These are phyloP conservation scores for Nasturtium officinale DNA, from an alignment of 345 rosid genomes.

Conservation along the genomic window DNA sequence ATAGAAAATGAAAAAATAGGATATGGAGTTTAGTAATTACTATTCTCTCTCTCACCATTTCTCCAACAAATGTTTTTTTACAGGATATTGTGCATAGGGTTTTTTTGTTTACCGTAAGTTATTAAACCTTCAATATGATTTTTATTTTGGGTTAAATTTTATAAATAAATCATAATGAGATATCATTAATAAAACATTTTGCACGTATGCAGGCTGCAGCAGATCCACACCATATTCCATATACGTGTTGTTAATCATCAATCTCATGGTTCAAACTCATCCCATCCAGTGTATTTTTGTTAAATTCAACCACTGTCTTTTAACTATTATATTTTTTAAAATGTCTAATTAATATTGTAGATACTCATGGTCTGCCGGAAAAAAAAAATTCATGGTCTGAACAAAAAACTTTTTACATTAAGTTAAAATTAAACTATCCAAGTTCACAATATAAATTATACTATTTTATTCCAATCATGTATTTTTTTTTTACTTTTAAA, in stretches of 20 bases:
- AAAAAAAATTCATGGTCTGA: too few species aligned
- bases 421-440: neutral
- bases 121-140: neutral
- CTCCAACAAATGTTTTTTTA: too few species aligned
- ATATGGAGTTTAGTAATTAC: too few species aligned
- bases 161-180: neutral
- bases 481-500: too few species aligned
- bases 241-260: slow-evolving; percentile 12
- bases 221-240: slow-evolving; percentile 10
- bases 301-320: neutral
- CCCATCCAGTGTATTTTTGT: neutral
- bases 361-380: too few species aligned
- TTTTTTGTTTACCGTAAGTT: too few species aligned
- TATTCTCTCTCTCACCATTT: too few species aligned
- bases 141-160: neutral
- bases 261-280: neutral
- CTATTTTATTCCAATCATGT: neutral
- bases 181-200: neutral
- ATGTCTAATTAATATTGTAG: too few species aligned
- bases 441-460: neutral
- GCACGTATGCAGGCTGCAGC: slow-evolving; percentile 7
- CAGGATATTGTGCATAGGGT: too few species aligned
- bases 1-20: too few species aligned
- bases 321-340: too few species aligned
- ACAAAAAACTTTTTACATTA: too few species aligned